Evolutionary conservation across 2,329 filamentous ascomycete species (phyloP), one percentile per base, ranked within the genome.

Genomic region (Apiospora arundinis): DNA sequence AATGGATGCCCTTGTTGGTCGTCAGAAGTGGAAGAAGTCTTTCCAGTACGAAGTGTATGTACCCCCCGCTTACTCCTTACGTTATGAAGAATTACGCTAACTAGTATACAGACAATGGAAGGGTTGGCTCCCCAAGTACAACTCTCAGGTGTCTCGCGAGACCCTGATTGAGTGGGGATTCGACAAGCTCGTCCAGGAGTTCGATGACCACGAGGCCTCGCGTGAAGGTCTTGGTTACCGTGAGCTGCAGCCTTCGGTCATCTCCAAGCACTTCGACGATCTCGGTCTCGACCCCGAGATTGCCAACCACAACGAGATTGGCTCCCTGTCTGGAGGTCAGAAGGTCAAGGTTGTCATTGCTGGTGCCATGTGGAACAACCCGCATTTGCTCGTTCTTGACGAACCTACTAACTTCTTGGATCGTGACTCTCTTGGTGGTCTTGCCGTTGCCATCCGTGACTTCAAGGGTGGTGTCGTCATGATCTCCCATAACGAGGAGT

Each of bases 371-470:
- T 97, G 95, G 95, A 98, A 98, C 86, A 98, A 98, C 87, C 96
- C 96, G 0, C 96, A 99, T 86, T 85, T 99, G 78, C 90, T 99
- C 73, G 96, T 99, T 67, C 92, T 99, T 32, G 96, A 99, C 88
- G 95, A 99, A 85, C 96, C 96, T 72, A 98, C 96, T 81, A 99
- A 99, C 87, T 99, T 98, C 89, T 91, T 99, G 87, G 96, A 99
- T 81, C 95, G 96, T 77, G 96, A 99, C 85, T 97, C 95, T 21
- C 92, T 99, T 23, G 97, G 96, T 80, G 96, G 95, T 82, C 90
- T 99, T 70, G 95, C 96, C n/a, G 95, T 97, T 52, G 96, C 96
- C 75, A 98, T 99, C 79, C 94, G 95, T 76, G 96, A 98, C 80
- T 99, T 97, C 90, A 97, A 95, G 86, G 96, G 96, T 76, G 96